A percentile compares a stretch with the other conserved stretches of the same genome.
Conservation (phyloP, 83 land plant species). For the Thuja plicata region DNA sequence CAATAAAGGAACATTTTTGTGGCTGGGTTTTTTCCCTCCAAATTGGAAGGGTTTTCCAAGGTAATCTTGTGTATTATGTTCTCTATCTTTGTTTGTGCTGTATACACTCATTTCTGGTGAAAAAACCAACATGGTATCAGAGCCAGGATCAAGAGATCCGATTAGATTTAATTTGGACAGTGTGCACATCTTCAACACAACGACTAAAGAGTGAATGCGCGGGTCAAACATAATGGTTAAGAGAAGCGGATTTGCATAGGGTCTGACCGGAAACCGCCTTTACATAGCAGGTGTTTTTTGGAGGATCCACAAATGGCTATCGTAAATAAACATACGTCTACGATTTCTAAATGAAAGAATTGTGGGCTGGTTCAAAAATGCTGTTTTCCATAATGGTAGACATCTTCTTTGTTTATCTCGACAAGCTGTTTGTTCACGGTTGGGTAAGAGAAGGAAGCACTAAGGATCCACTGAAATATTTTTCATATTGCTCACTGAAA, state of each 20-base stretch:
- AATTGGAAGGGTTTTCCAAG: too few relatives aligned
- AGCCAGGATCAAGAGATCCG: too few relatives aligned
- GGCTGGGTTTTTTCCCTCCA: too few relatives aligned
- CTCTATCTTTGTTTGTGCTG: too few relatives aligned
- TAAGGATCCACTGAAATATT: neutral
- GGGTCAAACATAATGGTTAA: neutral
- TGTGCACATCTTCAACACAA: neutral
- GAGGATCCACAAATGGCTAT: too few relatives aligned
- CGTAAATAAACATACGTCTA: neutral
- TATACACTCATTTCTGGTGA: too few relatives aligned
- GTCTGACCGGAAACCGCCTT: neutral
- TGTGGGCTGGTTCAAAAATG: neutral
- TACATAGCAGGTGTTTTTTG: constrained; percentile 1
- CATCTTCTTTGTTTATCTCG: neutral
- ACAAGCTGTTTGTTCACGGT: neutral
- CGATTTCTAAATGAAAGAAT: neutral
- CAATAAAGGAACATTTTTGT: too few relatives aligned
- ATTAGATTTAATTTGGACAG: too few relatives aligned
- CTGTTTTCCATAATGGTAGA: neutral
- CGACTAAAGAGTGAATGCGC: neutral
- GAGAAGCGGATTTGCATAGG: neutral
- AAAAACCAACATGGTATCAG: too few relatives aligned
- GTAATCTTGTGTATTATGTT: too few relatives aligned
- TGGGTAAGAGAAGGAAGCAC: neutral
- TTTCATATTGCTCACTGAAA: neutral